Evolutionary conservation across 768 basidiomycete genomes (phyloP).

Genomic region (Russula earlei): DNA sequence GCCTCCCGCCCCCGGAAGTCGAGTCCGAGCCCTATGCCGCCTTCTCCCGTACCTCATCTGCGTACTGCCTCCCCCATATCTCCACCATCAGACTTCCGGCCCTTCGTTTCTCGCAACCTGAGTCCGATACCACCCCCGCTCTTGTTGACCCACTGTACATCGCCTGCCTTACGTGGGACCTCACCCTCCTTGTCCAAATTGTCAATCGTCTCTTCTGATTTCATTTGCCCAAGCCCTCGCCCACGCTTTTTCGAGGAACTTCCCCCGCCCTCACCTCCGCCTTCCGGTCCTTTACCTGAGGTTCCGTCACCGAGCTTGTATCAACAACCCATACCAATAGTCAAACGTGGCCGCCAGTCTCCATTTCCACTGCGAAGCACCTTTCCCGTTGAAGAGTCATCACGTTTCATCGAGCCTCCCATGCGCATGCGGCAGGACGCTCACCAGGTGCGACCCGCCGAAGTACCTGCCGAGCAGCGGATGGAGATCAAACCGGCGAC

Average conservation of each 20-base stretch:
- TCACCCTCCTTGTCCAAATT: conserved; percentile 11
- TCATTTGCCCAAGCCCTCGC: conserved; percentile 17
- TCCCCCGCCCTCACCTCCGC: conserved; percentile 20
- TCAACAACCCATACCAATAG: conserved; percentile 8
- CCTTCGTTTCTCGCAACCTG: conserved; percentile 1
- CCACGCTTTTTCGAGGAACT: conserved; percentile 14
- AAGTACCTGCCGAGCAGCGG: neutral
- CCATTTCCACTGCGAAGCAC: conserved; percentile 44
- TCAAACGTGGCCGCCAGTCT: conserved; percentile 38
- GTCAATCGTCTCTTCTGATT: conserved; percentile 17
- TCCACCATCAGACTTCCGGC: neutral
- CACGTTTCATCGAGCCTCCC: conserved; percentile 20
- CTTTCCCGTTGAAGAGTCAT: conserved; percentile 22
- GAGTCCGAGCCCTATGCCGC: neutral
- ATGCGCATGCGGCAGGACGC: neutral
- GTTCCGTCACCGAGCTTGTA: conserved; percentile 8
- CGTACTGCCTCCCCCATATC: neutral
- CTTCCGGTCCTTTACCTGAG: conserved; percentile 15
- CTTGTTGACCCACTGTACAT: neutral
- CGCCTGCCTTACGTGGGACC: neutral
- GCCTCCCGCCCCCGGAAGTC: neutral
- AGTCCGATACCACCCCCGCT: conserved; percentile 1
- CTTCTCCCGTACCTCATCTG: neutral
- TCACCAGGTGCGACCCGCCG: neutral
- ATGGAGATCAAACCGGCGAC: neutral